Conservation (phyloP, 148 eudicot species). For the Drosera capensis region DNA sequence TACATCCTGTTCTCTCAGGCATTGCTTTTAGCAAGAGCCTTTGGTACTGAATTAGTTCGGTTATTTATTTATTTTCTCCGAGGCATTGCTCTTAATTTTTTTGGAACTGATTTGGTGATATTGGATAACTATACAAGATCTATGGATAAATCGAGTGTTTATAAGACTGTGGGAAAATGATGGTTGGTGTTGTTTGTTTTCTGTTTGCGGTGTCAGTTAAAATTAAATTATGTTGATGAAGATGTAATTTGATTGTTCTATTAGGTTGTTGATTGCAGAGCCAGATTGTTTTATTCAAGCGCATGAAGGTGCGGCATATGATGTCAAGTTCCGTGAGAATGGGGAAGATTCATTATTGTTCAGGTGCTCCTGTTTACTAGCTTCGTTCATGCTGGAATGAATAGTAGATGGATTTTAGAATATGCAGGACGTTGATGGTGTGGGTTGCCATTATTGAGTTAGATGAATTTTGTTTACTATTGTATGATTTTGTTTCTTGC, state of each 20-base stretch:
- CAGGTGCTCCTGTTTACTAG: constrained; percentile 26
- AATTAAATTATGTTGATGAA: background rate
- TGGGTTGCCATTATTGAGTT: too few species aligned
- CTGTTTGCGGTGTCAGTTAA: too few species aligned
- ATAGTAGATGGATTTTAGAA: background rate
- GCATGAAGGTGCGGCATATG: constrained; percentile 93
- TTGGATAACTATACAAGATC: too few species aligned
- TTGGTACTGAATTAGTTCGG: too few species aligned
- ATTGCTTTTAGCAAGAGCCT: too few species aligned
- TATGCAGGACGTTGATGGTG: background rate
- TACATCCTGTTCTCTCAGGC: too few species aligned
- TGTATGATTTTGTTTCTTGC: constrained; percentile 11
- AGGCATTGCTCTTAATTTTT: too few species aligned
- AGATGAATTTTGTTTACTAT: constrained; percentile 3
- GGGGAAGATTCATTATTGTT: constrained; percentile 56
- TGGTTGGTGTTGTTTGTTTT: too few species aligned
- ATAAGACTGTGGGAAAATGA: too few species aligned
- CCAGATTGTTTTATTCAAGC: constrained; percentile 54
- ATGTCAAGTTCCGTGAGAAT: constrained; percentile 60
- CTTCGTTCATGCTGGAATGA: background rate
- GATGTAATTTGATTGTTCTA: background rate
- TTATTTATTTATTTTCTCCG: too few species aligned
- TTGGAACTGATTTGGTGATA: too few species aligned
- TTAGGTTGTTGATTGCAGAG: constrained; percentile 35
- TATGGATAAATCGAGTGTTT: too few species aligned